Base-by-base conservation (phyloP, 148 eudicot species). In the Bassia scoparia region DNA sequence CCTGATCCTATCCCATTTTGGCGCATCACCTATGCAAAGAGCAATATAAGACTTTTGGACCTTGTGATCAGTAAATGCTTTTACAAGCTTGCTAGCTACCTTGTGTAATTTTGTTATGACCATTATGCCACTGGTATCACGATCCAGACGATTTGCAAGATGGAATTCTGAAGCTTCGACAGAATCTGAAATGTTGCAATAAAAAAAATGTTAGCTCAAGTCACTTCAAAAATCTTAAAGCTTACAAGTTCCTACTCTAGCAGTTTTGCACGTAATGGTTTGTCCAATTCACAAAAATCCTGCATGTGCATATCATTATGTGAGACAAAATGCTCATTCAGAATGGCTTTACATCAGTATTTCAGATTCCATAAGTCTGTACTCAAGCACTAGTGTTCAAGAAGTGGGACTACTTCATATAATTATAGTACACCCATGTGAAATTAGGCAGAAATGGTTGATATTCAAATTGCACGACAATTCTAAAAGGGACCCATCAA, bases 71-170 rank as follows among this genome's bases (percentile, higher is more conserved):
- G 98, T 91, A 71, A 91, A 94, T 35, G 97, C 98, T 77, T 89
- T 87, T 18, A 94, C 97, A 43, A 94, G 90, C 88, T 91, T 91
- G 69, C 85, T 82, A 17, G 98, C 98, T 50, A 88, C 93, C 81
- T 89, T 91, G 84, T 91, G 96, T 38, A 87, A 90, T 81, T 91
- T 91, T 48, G 98, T 94, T 53, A 91, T 86, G 23, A 94, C 43
- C 83, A 89, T 89, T 24, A 94, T 84, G 41, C 98, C 98, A 74
- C 93, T 91, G 26, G 98, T 94, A 78, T 94, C 98, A 49, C 98
- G 97, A 74, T 94, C 97, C 64, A 94, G 84, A 78, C 98, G 80
- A 76, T 94, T 94, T n/a, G 98, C 95, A n/a, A 94, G 89, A 84
- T 94, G 98, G 56, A 94, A 75, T 80, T 94, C 93, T 44, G 72